Conservation (phyloP, 208 protist genomes). For the Leishmania martiniquensis region DNA sequence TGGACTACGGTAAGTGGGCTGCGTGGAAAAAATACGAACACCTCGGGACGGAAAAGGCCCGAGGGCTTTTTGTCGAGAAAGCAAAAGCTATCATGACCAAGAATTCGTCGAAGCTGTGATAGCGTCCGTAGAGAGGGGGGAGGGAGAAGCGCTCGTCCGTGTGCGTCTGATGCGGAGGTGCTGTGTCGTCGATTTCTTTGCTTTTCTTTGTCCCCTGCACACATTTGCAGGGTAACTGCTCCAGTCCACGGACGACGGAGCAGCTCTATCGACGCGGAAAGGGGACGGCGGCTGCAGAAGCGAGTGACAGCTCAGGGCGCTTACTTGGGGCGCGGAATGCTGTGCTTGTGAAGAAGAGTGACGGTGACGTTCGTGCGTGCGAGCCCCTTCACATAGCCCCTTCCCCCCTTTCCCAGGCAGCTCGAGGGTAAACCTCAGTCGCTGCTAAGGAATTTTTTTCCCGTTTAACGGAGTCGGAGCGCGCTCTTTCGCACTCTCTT, state of each 20-base stretch:
- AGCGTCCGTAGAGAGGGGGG: neutral
- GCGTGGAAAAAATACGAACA: slow-evolving; percentile 84
- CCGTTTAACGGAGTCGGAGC: too few species aligned
- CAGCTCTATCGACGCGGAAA: neutral
- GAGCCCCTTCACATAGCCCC: too few species aligned
- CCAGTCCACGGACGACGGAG: neutral
- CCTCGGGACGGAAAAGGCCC: slow-evolving; percentile 73
- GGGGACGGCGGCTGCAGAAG: neutral
- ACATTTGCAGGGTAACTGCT: neutral
- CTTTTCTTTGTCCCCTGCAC: neutral
- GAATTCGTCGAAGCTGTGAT: slow-evolving; percentile 61
- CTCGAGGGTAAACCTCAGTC: neutral
- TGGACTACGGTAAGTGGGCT: slow-evolving; percentile 77
- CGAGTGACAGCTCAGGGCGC: neutral
- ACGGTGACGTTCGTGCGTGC: neutral
- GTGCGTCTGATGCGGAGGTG: neutral
- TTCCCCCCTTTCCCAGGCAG: too few species aligned
- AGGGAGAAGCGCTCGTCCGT: neutral
- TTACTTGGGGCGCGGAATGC: neutral
- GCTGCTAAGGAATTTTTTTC: too few species aligned
- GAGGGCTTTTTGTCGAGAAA: slow-evolving; percentile 66
- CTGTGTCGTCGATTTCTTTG: neutral
- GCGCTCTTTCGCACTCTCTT: too few species aligned
- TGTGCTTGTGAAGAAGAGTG: too few species aligned
- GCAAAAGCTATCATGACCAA: slow-evolving; percentile 49